Conservation (phyloP, 805 yeast genomes). For the Cyberlindnera euphorbiae region DNA sequence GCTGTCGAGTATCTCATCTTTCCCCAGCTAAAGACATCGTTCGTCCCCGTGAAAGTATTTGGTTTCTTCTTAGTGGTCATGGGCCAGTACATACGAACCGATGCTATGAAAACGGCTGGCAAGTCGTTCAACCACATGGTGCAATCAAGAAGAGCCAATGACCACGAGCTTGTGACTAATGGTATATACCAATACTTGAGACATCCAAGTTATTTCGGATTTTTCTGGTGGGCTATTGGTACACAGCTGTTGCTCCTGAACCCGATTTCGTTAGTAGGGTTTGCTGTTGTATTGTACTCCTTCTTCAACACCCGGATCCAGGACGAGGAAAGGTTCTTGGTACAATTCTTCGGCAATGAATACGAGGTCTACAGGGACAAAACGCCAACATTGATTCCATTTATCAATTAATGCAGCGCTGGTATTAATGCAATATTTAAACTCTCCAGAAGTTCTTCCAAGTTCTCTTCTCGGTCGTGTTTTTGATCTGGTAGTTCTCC, state of each 20-base stretch:
- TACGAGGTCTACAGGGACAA: constrained; percentile 48
- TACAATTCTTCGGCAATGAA: constrained; percentile 65
- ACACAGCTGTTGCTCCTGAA: constrained; percentile 69
- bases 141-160: constrained; percentile 43
- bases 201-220: constrained; percentile 92
- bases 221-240: constrained; percentile 91
- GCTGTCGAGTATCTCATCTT: constrained; percentile 36
- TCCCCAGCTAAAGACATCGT: constrained; percentile 32
- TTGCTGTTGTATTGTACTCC: constrained; percentile 51
- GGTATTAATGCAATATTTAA: neutral
- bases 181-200: constrained; percentile 68
- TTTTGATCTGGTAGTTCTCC: too few species aligned
- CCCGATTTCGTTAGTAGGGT: constrained; percentile 51
- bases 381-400: constrained; percentile 61
- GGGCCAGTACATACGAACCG: constrained; percentile 68
- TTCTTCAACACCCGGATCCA: constrained; percentile 68
- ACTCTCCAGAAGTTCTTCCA: constrained; percentile 18
- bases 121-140: constrained; percentile 81
- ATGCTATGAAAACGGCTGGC: constrained; percentile 87
- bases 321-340: constrained; percentile 64
- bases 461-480: constrained; percentile 17
- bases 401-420: constrained; percentile 1
- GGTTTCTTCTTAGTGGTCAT: constrained; percentile 46
- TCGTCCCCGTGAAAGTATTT: constrained; percentile 20
- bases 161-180: constrained; percentile 64